Percentiles rank a stretch among this genome's conserved stretches.
Conservation (phyloP, 805 yeast species). For the Nakazawaea peltata region DNA sequence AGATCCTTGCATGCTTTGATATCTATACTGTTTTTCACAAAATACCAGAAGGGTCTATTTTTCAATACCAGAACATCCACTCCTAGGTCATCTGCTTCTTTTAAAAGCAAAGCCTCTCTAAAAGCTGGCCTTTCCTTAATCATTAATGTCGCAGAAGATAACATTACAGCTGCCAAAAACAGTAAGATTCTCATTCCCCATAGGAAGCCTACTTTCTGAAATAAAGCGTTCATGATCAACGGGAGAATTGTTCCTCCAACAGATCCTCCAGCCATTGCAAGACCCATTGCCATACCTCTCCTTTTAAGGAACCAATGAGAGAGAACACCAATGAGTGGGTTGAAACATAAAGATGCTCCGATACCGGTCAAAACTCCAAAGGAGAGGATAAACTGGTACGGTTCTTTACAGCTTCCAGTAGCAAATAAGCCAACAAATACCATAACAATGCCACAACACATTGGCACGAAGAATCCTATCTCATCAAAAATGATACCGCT, state of each 20-base stretch:
- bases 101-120: constrained; percentile 9
- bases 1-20: constrained; percentile 27
- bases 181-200: constrained; percentile 53
- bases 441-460: constrained; percentile 32
- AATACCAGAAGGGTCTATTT: constrained; percentile 8
- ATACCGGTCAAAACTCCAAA: constrained; percentile 31
- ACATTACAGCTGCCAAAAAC: constrained; percentile 17
- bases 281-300: constrained; percentile 28
- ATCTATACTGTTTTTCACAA: constrained; percentile 17
- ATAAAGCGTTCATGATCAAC: constrained; percentile 38
- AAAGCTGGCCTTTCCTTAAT: constrained; percentile 28
- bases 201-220: constrained; percentile 40
- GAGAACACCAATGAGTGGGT: constrained; percentile 36
- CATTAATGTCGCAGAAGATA: constrained; percentile 22
- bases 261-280: constrained; percentile 46
- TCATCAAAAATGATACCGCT: constrained; percentile 53
- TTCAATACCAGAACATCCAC: neutral
- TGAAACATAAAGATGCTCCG: constrained; percentile 34
- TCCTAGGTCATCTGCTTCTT: neutral
- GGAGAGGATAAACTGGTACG: constrained; percentile 32
- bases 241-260: constrained; percentile 62
- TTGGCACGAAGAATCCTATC: constrained; percentile 37
- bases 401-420: constrained; percentile 32
- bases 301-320: constrained; percentile 36
- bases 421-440: constrained; percentile 41